These are phyloP conservation scores for Trichoderma koningii DNA, from an alignment of 2,329 filamentous ascomycete species.

Conservation along the genomic window DNA sequence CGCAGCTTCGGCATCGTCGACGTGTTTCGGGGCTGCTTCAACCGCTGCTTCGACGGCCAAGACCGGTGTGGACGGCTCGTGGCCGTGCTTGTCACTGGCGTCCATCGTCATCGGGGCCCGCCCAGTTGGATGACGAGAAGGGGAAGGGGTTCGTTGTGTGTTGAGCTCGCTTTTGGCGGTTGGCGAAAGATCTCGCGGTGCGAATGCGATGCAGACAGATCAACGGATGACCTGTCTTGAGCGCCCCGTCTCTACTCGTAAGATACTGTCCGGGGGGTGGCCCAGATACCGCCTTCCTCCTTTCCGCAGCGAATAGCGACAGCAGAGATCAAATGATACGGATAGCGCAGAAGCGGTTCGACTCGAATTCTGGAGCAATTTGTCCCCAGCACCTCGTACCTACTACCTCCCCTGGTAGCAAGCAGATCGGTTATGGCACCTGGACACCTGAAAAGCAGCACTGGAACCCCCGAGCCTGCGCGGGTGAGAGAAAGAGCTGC, in stretches of 20 bases:
- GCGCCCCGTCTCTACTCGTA: conserved; percentile 10
- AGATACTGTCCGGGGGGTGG: conserved; percentile 21
- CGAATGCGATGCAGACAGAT: conserved; percentile 31
- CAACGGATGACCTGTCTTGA: neutral
- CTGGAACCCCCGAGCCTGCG: conserved; percentile 8
- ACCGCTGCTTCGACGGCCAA: conserved; percentile 24
- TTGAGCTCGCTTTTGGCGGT: conserved; percentile 33
- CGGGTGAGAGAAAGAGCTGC: conserved; percentile 12
- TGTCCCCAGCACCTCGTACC: conserved; percentile 3
- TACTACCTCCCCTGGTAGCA: neutral
- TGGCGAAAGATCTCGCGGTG: conserved; percentile 29
- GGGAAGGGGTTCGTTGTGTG: too few species aligned
- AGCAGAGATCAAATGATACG: neutral
- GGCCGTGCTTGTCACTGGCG: conserved; percentile 33
- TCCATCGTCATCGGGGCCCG: conserved; percentile 36
- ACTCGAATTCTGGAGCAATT: conserved; percentile 8
- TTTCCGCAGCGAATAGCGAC: conserved; percentile 1
- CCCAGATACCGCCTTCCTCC: conserved; percentile 24
- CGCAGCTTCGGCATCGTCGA: conserved; percentile 35
- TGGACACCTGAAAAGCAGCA: neutral
- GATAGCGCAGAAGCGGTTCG: conserved; percentile 16
- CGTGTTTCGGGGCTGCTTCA: conserved; percentile 27
- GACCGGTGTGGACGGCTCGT: conserved; percentile 35
- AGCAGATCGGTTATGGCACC: neutral
- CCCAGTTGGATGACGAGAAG: conserved; percentile 4